phyloP scores from a whole-genome alignment of 192 early-diverging fungal genomes.

The Chytriomyces confervae region DNA sequence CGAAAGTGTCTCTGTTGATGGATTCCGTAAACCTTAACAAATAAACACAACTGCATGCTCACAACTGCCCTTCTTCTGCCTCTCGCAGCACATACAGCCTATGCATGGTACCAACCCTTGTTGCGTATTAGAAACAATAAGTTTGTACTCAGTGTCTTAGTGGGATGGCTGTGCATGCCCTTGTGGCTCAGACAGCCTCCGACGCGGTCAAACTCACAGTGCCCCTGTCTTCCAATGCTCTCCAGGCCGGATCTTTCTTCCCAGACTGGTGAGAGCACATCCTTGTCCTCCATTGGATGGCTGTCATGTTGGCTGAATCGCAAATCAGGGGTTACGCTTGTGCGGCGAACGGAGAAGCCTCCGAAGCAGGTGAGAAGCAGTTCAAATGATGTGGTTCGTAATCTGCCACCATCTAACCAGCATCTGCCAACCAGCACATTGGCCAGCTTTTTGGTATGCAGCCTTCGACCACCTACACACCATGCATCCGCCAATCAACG shows the following conservation, averaged over 20 bases:
- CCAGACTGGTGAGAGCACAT: conserved; percentile 60
- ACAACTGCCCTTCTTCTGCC: too few relatives aligned
- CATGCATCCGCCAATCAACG: conserved; percentile 50
- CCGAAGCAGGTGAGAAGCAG: conserved; percentile 50
- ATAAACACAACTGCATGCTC: too few relatives aligned
- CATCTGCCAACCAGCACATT: conserved; percentile 63
- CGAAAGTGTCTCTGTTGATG: too few relatives aligned
- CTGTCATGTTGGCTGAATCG: not conserved
- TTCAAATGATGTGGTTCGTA: conserved; percentile 10
- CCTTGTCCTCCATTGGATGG: not conserved
- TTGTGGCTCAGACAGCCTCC: too few relatives aligned
- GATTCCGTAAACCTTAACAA: too few relatives aligned
- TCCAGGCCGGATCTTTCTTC: conserved; percentile 65
- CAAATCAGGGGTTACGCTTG: conserved; percentile 63
- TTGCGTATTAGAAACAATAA: too few relatives aligned
- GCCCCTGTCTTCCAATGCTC: too few relatives aligned
- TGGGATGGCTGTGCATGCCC: too few relatives aligned
- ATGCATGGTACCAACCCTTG: too few relatives aligned
- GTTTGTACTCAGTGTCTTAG: too few relatives aligned
- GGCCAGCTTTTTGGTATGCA: conserved; percentile 69
- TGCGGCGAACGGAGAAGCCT: conserved; percentile 43
- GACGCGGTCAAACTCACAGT: too few relatives aligned
- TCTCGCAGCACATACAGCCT: too few relatives aligned
- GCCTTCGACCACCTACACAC: conserved; percentile 61
- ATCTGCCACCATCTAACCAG: not conserved